A percentile compares a stretch with the other conserved stretches of the same genome.
phyloP scores from a whole-genome alignment of 164 flowering plant genomes.

The Chimonanthus praecox region DNA sequence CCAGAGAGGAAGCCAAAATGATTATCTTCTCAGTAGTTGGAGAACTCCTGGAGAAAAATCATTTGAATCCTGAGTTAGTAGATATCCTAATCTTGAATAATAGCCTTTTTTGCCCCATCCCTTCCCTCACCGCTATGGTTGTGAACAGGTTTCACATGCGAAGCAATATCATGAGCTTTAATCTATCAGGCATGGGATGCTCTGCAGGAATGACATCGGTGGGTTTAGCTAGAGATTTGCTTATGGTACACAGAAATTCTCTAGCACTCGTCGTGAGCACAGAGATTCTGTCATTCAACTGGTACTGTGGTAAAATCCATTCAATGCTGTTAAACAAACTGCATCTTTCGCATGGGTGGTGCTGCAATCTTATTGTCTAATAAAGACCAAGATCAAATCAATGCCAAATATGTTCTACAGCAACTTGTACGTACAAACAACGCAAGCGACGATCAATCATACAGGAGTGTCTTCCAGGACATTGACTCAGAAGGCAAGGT shows the following conservation, averaged over 20 bases:
- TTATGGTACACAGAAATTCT: constrained; percentile 11
- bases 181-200: constrained; percentile 27
- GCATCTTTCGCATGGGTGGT: constrained; percentile 17
- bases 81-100: constrained; percentile 15
- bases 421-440: constrained; percentile 17
- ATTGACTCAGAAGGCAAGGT: constrained; percentile 6
- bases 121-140: constrained; percentile 20
- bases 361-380: constrained; percentile 12
- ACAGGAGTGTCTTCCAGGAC: constrained; percentile 14
- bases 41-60: background rate
- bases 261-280: constrained; percentile 13
- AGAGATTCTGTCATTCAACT: constrained; percentile 9
- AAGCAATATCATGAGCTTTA: constrained; percentile 16
- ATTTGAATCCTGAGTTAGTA: constrained; percentile 13
- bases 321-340: constrained; percentile 15
- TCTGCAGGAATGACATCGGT: constrained; percentile 16
- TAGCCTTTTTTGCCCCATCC: constrained; percentile 11
- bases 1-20: constrained; percentile 6
- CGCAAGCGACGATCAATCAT: constrained; percentile 13
- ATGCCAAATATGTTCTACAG: constrained; percentile 10
- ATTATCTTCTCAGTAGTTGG: constrained; percentile 15
- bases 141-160: constrained; percentile 18
- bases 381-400: background rate
- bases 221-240: constrained; percentile 13
- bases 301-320: constrained; percentile 7